Percentiles rank a stretch among this genome's conserved stretches.
These are phyloP conservation scores for Conoideocrella luteorostrata DNA, from an alignment of 2,329 filamentous ascomycete genomes.

Conservation along the genomic window DNA sequence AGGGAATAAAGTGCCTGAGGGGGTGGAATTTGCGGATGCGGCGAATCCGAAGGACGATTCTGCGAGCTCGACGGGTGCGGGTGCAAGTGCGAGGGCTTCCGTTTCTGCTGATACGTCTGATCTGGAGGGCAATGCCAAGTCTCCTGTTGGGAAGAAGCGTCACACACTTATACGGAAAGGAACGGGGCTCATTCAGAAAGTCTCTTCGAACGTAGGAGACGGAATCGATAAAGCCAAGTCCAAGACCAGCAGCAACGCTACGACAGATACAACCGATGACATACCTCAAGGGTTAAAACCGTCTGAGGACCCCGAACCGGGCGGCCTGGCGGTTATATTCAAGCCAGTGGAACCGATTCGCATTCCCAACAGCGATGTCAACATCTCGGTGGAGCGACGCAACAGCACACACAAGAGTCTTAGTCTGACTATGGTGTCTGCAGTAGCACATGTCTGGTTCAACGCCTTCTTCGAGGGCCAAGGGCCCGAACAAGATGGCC, in stretches of 20 bases:
- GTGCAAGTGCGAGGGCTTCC: too few relatives aligned
- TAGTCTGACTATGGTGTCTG: constrained; percentile 83
- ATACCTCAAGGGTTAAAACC: constrained; percentile 1
- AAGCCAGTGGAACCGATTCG: constrained; percentile 62
- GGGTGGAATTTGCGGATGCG: constrained; percentile 24
- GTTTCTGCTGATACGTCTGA: too few relatives aligned
- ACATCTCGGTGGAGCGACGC: constrained; percentile 81
- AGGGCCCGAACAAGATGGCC: constrained; percentile 61
- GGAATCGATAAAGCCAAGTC: constrained; percentile 17
- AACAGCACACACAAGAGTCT: constrained; percentile 72
- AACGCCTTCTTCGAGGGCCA: constrained; percentile 88
- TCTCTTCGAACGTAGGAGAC: constrained; percentile 17
- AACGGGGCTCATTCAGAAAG: constrained; percentile 28
- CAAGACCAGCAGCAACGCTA: constrained; percentile 12
- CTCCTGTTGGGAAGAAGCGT: constrained; percentile 9
- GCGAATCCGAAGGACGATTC: constrained; percentile 6
- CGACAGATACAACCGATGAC: constrained; percentile 9
- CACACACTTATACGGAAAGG: constrained; percentile 21
- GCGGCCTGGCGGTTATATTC: constrained; percentile 71
- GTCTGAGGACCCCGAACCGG: constrained; percentile 38
- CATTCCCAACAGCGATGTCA: constrained; percentile 77
- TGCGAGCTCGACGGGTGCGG: constrained; percentile 18
- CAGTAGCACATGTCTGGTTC: constrained; percentile 95
- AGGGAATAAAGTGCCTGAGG: constrained; percentile 28
- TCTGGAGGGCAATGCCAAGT: neutral